These are phyloP conservation scores for Kazachstania sp. DNA, from an alignment of 1,139 yeast species.

Conservation along the genomic window DNA sequence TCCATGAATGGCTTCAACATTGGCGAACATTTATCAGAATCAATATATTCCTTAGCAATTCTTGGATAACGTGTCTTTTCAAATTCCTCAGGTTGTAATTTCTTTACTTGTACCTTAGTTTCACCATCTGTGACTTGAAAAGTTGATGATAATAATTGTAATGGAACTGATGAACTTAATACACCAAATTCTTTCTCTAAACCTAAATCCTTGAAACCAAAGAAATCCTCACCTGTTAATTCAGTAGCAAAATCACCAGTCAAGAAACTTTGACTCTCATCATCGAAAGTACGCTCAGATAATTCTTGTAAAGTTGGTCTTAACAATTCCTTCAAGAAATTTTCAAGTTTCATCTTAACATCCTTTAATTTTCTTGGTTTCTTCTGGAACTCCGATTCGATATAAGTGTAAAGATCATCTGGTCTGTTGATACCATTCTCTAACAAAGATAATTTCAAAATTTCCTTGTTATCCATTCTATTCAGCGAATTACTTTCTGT, in stretches of 20 bases:
- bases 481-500: conserved; percentile 53
- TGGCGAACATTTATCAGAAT: conserved; percentile 43
- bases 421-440: conserved; percentile 85
- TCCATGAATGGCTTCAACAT: conserved; percentile 47
- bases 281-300: conserved; percentile 72
- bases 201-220: conserved; percentile 92
- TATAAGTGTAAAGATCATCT: conserved; percentile 63
- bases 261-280: conserved; percentile 85
- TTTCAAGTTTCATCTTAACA: conserved; percentile 55
- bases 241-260: conserved; percentile 93
- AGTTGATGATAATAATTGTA: conserved; percentile 63
- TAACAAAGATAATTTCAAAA: conserved; percentile 54
- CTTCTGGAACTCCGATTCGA: conserved; percentile 63
- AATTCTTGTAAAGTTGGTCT: conserved; percentile 74
- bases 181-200: conserved; percentile 89
- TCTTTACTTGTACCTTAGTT: conserved; percentile 39
- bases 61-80: conserved; percentile 43
- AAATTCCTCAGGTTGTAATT: conserved; percentile 55
- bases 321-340: conserved; percentile 67
- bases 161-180: conserved; percentile 76
- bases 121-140: conserved; percentile 56
- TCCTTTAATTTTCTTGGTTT: conserved; percentile 65
- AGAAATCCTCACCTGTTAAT: conserved; percentile 83
- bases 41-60: conserved; percentile 44
- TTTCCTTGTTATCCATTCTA: conserved; percentile 36